Evolutionary conservation across 257 asterid genomes (phyloP).

Genomic region (Gardenia jasminoides): DNA sequence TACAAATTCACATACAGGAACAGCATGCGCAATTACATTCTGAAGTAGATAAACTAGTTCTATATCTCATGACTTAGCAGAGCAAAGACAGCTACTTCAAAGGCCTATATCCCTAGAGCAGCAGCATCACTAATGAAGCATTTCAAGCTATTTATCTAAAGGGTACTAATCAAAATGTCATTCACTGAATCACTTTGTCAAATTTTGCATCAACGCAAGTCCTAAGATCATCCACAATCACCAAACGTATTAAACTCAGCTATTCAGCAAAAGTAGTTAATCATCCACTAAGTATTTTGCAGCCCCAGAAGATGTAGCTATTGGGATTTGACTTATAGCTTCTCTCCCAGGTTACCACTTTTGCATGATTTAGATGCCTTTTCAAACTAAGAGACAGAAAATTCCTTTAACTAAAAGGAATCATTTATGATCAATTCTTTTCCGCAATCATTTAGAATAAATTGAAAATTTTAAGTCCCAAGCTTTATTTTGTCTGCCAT

Average conservation of each 20-base stretch:
- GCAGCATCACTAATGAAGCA: neutral
- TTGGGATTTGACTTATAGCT: too few relatives aligned
- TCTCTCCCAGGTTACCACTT: neutral
- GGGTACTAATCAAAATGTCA: neutral
- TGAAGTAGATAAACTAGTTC: neutral
- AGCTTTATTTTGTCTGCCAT: neutral
- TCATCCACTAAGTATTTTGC: neutral
- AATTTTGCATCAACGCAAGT: neutral
- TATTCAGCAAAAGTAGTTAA: too few relatives aligned
- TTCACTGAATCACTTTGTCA: too few relatives aligned
- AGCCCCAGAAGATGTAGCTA: too few relatives aligned
- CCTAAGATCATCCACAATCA: neutral
- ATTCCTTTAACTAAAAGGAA: neutral
- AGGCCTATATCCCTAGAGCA: neutral
- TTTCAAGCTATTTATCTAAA: too few relatives aligned
- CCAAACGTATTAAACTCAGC: neutral
- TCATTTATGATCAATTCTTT: neutral
- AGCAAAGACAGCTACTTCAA: neutral
- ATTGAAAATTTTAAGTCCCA: neutral
- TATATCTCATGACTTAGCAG: neutral
- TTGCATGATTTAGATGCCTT: neutral
- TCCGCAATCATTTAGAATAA: neutral
- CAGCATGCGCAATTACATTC: too few relatives aligned
- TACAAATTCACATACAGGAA: neutral
- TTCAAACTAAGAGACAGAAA: neutral